Conservation (phyloP, 805 yeast species). For the Teunomyces stri region DNA sequence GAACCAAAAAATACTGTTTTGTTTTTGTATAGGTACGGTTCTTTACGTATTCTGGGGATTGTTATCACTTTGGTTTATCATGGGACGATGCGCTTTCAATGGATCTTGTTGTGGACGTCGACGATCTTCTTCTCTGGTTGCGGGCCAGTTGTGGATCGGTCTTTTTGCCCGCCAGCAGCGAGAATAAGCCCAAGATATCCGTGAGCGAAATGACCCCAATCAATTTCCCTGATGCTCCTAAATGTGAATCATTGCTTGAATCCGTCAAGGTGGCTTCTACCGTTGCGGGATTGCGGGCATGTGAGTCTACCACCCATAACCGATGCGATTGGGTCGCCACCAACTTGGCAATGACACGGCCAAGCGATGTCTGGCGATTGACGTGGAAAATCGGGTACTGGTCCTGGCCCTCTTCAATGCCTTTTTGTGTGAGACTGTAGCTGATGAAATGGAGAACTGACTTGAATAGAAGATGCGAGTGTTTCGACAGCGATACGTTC, state of each 20-base stretch:
- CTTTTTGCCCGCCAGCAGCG: slow-evolving; percentile 59
- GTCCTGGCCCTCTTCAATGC: slow-evolving; percentile 92
- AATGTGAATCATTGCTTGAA: slow-evolving; percentile 19
- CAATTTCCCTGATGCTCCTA: slow-evolving; percentile 74
- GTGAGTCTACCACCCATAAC: slow-evolving; percentile 68
- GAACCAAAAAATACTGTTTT: not conserved
- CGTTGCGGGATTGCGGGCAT: not conserved
- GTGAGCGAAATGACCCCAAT: slow-evolving; percentile 92
- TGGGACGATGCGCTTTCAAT: not conserved
- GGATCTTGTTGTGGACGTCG: slow-evolving; percentile 21
- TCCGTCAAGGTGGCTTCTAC: slow-evolving; percentile 17
- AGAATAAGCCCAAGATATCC: slow-evolving; percentile 80
- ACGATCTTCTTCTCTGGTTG: slow-evolving; percentile 76
- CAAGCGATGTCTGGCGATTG: slow-evolving; percentile 71
- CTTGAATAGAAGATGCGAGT: slow-evolving; percentile 76
- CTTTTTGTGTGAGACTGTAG: slow-evolving; percentile 81
- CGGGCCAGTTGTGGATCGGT: slow-evolving; percentile 88
- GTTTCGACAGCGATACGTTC: slow-evolving; percentile 81
- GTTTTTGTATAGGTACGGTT: not conserved
- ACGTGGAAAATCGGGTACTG: slow-evolving; percentile 97
- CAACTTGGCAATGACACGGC: slow-evolving; percentile 86
- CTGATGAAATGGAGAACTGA: slow-evolving; percentile 86
- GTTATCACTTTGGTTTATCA: not conserved
- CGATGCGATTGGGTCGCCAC: slow-evolving; percentile 95
- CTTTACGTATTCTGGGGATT: not conserved